Base-by-base conservation (phyloP, 2,329 filamentous ascomycete genomes). In the Xylariaceae sp. region DNA sequence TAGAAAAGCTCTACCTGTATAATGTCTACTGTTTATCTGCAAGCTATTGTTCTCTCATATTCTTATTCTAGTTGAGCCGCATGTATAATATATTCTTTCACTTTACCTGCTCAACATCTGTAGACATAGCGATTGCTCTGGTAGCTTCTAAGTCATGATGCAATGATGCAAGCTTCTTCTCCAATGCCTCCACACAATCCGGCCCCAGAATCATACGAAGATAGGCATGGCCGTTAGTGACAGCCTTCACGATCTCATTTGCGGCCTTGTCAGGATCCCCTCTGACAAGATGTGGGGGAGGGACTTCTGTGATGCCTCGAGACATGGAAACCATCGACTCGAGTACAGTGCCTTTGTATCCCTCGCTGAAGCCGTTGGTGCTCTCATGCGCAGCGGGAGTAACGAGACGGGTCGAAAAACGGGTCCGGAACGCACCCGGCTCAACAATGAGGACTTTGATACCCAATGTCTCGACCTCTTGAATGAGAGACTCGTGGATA, bases 191-290 rank as follows among this genome's bases (percentile, higher is more conserved):
- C 3, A 57, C 49, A 26, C 55, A 60, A 39, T 59, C 59, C n/a
- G 41, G 41, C 3, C 59, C 59, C 5, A 60, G 32, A 2, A 46
- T 15, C 51, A 62, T 50, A n/a, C 59, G 60, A 47, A 62, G 58
- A 52, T 61, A 61, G 20, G 40, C 37, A 42, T 63, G 35, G 6
- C 58, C 45, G 9, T 50, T 42, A 6, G 40, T 47, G 26, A 59
- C 55, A 16, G 57, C 58, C 16, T 58, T 50, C 26, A 61, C 13
- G 3, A 61, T 57, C 9, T 47, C 57, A 13, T 29, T 45, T 20
- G 39, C 57, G n/a, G 59, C 59, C 35, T 61, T 61, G n/a, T 60
- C 54, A 10, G 59, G 57, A 7, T 37, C 41, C 13, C 57, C 59
- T 26, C 41, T 32, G 9, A 58, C 8, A 27, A 46, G 30, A 9